Evolutionary conservation across 306 rosid species (phyloP).

Genomic region (Prunus kanzakura): DNA sequence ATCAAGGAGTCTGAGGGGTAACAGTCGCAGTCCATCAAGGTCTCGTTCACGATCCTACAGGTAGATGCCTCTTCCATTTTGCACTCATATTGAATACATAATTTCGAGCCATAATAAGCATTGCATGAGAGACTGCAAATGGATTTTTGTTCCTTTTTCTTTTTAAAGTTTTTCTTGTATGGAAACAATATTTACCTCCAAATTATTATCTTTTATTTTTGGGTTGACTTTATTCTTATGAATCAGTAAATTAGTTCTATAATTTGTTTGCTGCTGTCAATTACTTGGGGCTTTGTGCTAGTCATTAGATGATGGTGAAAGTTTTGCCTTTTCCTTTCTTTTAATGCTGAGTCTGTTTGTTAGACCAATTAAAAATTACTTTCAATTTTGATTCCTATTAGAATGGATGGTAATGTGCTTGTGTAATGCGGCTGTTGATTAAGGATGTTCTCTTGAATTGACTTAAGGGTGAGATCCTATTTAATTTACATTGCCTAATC

Average conservation of each 20-base stretch:
- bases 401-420: not conserved
- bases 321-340: not conserved
- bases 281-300: not conserved
- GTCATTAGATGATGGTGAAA: not conserved
- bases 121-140: not conserved
- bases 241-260: not conserved
- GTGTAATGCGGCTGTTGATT: not conserved
- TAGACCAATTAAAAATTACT: not conserved
- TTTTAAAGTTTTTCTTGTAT: not conserved
- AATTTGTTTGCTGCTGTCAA: not conserved
- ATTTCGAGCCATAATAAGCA: not conserved
- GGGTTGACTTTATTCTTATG: not conserved
- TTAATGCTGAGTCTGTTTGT: not conserved
- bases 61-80: constrained; percentile 33
- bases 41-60: constrained; percentile 67
- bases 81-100: not conserved
- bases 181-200: not conserved
- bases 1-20: constrained; percentile 56
- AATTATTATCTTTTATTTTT: not conserved
- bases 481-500: not conserved
- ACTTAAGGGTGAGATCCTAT: not conserved
- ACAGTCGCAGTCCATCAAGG: constrained; percentile 48
- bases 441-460: not conserved
- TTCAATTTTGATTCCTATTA: not conserved
- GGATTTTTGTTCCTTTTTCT: not conserved